A percentile compares a stretch with the other conserved stretches of the same genome.
Conservation (phyloP, 306 rosid genomes). For the Boehmeria nivea region DNA sequence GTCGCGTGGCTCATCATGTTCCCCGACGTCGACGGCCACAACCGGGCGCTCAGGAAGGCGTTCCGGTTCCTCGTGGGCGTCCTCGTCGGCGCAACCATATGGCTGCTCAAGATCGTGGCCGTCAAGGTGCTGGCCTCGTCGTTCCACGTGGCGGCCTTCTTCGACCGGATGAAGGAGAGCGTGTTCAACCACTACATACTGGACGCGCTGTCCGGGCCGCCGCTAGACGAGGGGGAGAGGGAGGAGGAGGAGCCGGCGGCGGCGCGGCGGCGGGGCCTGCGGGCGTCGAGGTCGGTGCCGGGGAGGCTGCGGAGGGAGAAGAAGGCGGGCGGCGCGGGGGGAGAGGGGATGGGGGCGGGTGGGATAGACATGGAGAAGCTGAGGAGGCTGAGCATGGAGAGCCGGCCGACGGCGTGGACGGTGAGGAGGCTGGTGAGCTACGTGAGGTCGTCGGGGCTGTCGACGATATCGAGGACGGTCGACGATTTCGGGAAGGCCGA, state of each 20-base stretch:
- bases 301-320: constrained; percentile 21
- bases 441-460: constrained; percentile 36
- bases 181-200: constrained; percentile 42
- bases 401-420: constrained; percentile 37
- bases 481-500: constrained; percentile 37
- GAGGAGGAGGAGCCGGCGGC: constrained; percentile 1
- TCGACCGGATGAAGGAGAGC: constrained; percentile 47
- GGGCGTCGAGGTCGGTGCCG: constrained; percentile 33
- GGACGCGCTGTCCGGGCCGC: constrained; percentile 46
- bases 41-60: constrained; percentile 24
- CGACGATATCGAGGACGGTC: constrained; percentile 37
- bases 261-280: neutral
- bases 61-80: constrained; percentile 38
- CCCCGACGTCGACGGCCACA: constrained; percentile 34
- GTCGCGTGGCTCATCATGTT: constrained; percentile 43
- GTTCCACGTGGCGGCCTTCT: constrained; percentile 45
- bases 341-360: neutral
- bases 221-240: constrained; percentile 34
- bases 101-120: constrained; percentile 39
- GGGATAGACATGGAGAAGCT: constrained; percentile 41
- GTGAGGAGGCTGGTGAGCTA: constrained; percentile 32
- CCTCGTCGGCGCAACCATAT: constrained; percentile 38
- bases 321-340: neutral
- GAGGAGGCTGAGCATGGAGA: constrained; percentile 31
- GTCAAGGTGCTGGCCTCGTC: constrained; percentile 47